Evolutionary conservation across 2,329 filamentous ascomycete genomes (phyloP).

Genomic region (Fusarium sp.): DNA sequence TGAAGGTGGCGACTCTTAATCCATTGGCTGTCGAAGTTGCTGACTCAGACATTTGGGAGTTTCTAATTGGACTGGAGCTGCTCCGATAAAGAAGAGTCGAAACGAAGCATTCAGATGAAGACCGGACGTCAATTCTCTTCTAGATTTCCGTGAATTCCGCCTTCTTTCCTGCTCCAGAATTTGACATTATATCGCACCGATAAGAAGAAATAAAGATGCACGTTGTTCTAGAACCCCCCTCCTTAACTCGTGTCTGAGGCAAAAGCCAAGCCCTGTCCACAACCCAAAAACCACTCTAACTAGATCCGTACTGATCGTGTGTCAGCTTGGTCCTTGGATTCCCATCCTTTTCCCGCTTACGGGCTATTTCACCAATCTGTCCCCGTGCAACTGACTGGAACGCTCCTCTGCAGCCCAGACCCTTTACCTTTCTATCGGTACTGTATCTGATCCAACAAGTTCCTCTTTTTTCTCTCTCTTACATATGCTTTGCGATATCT

Average conservation of each 20-base stretch:
- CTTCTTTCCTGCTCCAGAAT: not conserved
- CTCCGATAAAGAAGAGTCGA: not conserved
- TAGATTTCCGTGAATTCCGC: not conserved
- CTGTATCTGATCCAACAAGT: not conserved
- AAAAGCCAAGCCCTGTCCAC: not conserved
- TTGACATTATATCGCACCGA: not conserved
- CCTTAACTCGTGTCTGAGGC: not conserved
- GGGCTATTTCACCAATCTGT: constrained; percentile 25
- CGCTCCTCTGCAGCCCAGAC: constrained; percentile 1
- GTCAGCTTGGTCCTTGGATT: not conserved
- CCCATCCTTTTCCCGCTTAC: constrained; percentile 10
- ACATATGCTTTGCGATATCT: not conserved
- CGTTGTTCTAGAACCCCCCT: not conserved
- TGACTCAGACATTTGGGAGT: accelerated
- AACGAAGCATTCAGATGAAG: not conserved
- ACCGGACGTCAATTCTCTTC: not conserved
- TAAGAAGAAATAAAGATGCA: too few species aligned
- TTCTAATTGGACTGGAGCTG: not conserved
- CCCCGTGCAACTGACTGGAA: constrained; percentile 7
- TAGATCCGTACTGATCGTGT: constrained; percentile 7
- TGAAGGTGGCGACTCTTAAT: not conserved
- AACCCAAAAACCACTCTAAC: constrained; percentile 1
- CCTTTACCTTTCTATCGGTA: not conserved
- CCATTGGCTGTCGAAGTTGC: not conserved
- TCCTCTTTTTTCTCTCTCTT: not conserved